Percentiles rank a stretch among this genome's conserved stretches.
Evolutionary conservation across 2,329 filamentous ascomycete genomes (phyloP).

Genomic region (Lithohypha guttulata): DNA sequence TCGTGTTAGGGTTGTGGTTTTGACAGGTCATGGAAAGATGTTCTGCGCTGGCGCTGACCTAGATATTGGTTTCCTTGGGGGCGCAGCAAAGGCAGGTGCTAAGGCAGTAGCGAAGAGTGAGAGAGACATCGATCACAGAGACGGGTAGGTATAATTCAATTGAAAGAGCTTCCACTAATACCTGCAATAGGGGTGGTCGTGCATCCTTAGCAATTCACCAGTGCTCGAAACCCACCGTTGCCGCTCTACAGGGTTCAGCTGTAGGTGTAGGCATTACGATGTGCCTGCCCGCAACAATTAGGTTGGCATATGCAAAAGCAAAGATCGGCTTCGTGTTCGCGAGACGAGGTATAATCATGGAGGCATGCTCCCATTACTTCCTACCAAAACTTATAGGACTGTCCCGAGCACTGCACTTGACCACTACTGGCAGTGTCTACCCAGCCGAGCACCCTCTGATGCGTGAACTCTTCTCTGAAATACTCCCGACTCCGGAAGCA

Average conservation of each 20-base stretch:
- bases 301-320: slow-evolving; percentile 43
- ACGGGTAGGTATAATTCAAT: slow-evolving; percentile 15
- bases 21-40: slow-evolving; percentile 43
- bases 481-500: slow-evolving; percentile 45
- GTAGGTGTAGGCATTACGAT: slow-evolving; percentile 54
- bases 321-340: slow-evolving; percentile 64
- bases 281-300: slow-evolving; percentile 46
- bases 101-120: slow-evolving; percentile 16
- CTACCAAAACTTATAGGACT: slow-evolving; percentile 56
- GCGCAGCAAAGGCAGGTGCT: slow-evolving; percentile 13
- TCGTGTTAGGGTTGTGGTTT: slow-evolving; percentile 45
- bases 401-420: slow-evolving; percentile 51
- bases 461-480: slow-evolving; percentile 55
- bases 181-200: slow-evolving; percentile 37
- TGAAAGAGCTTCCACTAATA: not conserved
- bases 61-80: slow-evolving; percentile 21
- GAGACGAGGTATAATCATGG: slow-evolving; percentile 56
- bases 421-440: slow-evolving; percentile 55
- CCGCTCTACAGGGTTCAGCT: slow-evolving; percentile 48
- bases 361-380: slow-evolving; percentile 59
- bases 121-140: slow-evolving; percentile 22
- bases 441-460: slow-evolving; percentile 40
- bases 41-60: slow-evolving; percentile 57
- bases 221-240: slow-evolving; percentile 49
- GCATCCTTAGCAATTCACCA: slow-evolving; percentile 46